These are phyloP conservation scores for Penicillium manginii DNA, from an alignment of 495 filamentous ascomycete species.

Conservation along the genomic window DNA sequence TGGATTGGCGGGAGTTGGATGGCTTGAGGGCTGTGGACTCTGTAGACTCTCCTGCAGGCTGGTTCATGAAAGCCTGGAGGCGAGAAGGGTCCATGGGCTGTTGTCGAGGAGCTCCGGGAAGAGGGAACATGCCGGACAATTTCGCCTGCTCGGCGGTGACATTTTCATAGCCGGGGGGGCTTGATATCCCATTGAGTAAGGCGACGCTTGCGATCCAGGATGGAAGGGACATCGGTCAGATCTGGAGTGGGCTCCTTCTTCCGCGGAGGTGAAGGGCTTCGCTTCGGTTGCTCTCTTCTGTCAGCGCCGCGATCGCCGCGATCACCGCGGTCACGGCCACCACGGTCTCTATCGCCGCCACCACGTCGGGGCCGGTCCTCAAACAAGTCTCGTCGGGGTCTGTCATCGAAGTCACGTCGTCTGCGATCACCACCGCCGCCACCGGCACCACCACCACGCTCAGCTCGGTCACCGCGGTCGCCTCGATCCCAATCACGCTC, in stretches of 20 bases:
- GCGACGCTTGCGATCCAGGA: conserved; percentile 82
- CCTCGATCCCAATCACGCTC: conserved; percentile 58
- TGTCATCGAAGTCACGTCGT: conserved; percentile 34
- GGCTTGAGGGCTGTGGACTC: conserved; percentile 84
- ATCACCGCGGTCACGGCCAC: conserved; percentile 39
- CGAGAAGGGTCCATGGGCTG: conserved; percentile 96
- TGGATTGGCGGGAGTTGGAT: conserved; percentile 88
- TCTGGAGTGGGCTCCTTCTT: conserved; percentile 98
- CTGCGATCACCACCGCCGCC: conserved; percentile 19
- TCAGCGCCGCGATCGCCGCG: conserved; percentile 27
- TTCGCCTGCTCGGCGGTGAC: conserved; percentile 99
- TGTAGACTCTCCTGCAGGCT: conserved; percentile 68
- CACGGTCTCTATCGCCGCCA: conserved; percentile 39
- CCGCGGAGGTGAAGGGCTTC: conserved; percentile 76
- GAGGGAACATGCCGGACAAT: conserved; percentile 97
- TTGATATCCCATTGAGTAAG: conserved; percentile 99
- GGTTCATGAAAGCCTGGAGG: conserved; percentile 93
- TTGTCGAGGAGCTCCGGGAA: conserved; percentile 92
- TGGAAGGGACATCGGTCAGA: conserved; percentile 77
- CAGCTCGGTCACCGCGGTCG: conserved; percentile 43
- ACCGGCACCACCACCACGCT: conserved; percentile 13
- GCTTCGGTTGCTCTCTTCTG: conserved; percentile 64
- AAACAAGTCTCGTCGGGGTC: conserved; percentile 34
- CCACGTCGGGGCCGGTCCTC: conserved; percentile 32
- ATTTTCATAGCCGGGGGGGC: conserved; percentile 93